Conservation (phyloP, 2,329 filamentous ascomycete genomes). For the Aschersonia sp. region DNA sequence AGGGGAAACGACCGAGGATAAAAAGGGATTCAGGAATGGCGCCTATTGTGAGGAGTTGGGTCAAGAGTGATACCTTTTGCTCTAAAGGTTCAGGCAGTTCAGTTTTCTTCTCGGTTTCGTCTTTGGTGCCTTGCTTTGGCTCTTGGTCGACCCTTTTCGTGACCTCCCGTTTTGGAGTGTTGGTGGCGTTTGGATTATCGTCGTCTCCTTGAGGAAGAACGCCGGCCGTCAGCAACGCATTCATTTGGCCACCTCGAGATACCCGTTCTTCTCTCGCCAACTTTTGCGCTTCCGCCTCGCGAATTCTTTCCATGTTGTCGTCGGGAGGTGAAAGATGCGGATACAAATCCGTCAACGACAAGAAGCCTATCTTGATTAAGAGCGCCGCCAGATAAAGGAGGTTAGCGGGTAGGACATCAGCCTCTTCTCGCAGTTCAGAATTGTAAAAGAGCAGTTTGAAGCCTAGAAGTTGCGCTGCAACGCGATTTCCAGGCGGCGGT, state of each 20-base stretch:
- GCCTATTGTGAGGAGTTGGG: constrained; percentile 76
- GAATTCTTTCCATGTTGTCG: constrained; percentile 63
- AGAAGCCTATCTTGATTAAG: constrained; percentile 92
- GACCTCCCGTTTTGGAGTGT: constrained; percentile 32
- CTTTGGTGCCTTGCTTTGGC: constrained; percentile 29
- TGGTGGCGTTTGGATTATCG: constrained; percentile 43
- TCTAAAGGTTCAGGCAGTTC: constrained; percentile 60
- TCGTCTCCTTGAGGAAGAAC: constrained; percentile 56
- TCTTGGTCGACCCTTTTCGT: constrained; percentile 35
- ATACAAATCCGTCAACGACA: constrained; percentile 82
- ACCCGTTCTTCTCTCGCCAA: constrained; percentile 64
- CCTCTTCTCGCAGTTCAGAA: constrained; percentile 57
- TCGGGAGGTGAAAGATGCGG: constrained; percentile 82
- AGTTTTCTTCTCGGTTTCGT: constrained; percentile 30
- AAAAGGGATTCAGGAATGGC: constrained; percentile 87
- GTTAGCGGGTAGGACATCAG: constrained; percentile 76
- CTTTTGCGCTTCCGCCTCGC: constrained; percentile 55
- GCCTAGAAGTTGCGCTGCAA: constrained; percentile 85
- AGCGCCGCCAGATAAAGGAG: constrained; percentile 83
- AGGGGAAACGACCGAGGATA: constrained; percentile 81
- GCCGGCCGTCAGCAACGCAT: constrained; percentile 77
- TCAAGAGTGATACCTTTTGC: constrained; percentile 76
- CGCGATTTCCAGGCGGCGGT: constrained; percentile 73
- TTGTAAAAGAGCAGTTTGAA: constrained; percentile 97
- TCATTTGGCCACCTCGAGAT: constrained; percentile 53